Evolutionary conservation across 768 basidiomycete genomes (phyloP), one percentile per base, ranked within the genome.

Genomic region (Hydnomerulius pinastri): DNA sequence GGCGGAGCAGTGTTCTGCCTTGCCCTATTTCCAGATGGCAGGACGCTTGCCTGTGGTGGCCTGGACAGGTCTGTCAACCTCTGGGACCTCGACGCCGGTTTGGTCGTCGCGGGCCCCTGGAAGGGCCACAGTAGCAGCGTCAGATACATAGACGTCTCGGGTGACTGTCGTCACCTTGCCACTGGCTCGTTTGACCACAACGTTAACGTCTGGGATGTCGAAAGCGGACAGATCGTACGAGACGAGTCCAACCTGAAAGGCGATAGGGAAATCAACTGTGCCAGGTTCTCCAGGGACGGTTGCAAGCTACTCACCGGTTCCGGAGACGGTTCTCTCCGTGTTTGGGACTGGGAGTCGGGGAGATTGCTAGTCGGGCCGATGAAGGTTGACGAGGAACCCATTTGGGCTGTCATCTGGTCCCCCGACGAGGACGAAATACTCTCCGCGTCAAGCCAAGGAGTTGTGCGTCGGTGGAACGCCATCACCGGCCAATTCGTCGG

Each of bases 141-240:
- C 48, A 64, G 63, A 51, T 64, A 61, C 43, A 54, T 64, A 13
- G 63, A 64, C 47, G 32, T 64, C 41, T 64, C 63, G 37, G 56
- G 49, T 20, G 64, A 66, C 61, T 54, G 62, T 35, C 62, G 59
- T 46, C 64, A 64, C 64, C 17, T 64, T 29, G 56, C 46, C 5
- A 65, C 65, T 29, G 64, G 64, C 54, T 65, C 65, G 40, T 64
- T 67, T 50, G 64, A 65, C 65, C 62, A 65, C 59, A 65, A 55
- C 17, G 39, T 67, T 28, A 67, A 62, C 57, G 10, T 65, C 38
- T 65, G 65, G 65, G 55, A 67, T 53, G 61, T 65, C 47, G 47
- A 53, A 60, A 65, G 43, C 27, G 63, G 65, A 46, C 45, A 39
- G 41, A 33, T 64, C 47, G 56, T 64, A 46, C 58, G 54, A 53